A percentile compares a stretch with the other conserved stretches of the same genome.
Conservation (phyloP, 805 yeast genomes). For the Saturnispora saitoi region DNA sequence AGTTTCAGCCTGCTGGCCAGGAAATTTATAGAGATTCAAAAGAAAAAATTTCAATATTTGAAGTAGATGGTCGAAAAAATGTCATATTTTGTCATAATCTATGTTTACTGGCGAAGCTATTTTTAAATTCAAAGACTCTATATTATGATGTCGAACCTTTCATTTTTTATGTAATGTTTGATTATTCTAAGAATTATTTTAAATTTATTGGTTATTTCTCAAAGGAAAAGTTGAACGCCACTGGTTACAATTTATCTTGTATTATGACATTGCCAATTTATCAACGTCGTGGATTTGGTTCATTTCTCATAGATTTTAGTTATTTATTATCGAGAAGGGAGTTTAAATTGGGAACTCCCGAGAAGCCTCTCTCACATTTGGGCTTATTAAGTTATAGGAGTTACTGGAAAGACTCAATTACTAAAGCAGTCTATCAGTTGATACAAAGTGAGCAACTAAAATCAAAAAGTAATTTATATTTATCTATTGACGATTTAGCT, state of each 20-base stretch:
- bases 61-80: conserved; percentile 84
- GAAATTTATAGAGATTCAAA: conserved; percentile 70
- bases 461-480: not conserved
- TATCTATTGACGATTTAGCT: conserved; percentile 56
- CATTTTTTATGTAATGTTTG: conserved; percentile 77
- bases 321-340: conserved; percentile 71
- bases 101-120: conserved; percentile 82
- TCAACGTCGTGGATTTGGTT: conserved; percentile 87
- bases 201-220: conserved; percentile 93
- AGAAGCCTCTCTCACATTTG: conserved; percentile 82
- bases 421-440: conserved; percentile 35
- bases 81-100: conserved; percentile 80
- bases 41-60: conserved; percentile 67
- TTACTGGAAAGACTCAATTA: conserved; percentile 71
- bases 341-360: conserved; percentile 83
- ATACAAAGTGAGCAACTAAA: conserved; percentile 6
- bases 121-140: conserved; percentile 82
- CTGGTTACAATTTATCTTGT: conserved; percentile 81
- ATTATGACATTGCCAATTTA: conserved; percentile 81
- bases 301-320: conserved; percentile 79
- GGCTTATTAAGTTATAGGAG: conserved; percentile 80
- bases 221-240: conserved; percentile 69
- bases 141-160: conserved; percentile 96
- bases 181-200: conserved; percentile 44
- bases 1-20: conserved; percentile 77